Percentiles rank a stretch among this genome's conserved stretches.
These are phyloP conservation scores for Pelargonium nanum DNA, from an alignment of 345 rosid genomes.

Conservation along the genomic window DNA sequence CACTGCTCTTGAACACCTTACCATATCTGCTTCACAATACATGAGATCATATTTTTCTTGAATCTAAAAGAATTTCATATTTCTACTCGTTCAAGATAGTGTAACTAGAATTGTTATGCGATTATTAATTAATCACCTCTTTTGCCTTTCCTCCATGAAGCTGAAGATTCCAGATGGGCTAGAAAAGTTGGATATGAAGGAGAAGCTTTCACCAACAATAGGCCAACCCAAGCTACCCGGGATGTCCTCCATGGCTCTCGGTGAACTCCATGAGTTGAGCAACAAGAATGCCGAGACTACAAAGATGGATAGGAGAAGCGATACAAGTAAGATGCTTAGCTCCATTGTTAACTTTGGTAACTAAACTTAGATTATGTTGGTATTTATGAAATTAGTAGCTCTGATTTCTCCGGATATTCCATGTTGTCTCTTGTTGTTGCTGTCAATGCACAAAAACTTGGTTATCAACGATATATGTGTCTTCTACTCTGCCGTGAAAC, in stretches of 20 bases:
- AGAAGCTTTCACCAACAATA: constrained; percentile 44
- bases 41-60: neutral
- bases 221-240: constrained; percentile 64
- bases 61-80: neutral
- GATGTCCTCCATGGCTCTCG: constrained; percentile 43
- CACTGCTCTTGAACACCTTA: constrained; percentile 47
- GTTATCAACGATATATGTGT: neutral
- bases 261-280: constrained; percentile 27
- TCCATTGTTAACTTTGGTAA: constrained; percentile 26
- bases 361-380: neutral
- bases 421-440: neutral
- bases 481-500: neutral
- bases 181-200: constrained; percentile 43
- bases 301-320: constrained; percentile 17
- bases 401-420: too few relatives aligned
- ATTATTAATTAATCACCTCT: constrained; percentile 23
- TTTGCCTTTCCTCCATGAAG: constrained; percentile 50
- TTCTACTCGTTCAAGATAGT: neutral
- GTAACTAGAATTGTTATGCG: neutral
- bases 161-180: constrained; percentile 47
- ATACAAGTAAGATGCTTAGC: constrained; percentile 20
- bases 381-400: too few relatives aligned
- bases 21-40: constrained; percentile 31
- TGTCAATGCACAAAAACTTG: neutral
- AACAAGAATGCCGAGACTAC: constrained; percentile 16